Evolutionary conservation across 2,329 filamentous ascomycete genomes (phyloP).

Genomic region (Dactylellina parvicollis): DNA sequence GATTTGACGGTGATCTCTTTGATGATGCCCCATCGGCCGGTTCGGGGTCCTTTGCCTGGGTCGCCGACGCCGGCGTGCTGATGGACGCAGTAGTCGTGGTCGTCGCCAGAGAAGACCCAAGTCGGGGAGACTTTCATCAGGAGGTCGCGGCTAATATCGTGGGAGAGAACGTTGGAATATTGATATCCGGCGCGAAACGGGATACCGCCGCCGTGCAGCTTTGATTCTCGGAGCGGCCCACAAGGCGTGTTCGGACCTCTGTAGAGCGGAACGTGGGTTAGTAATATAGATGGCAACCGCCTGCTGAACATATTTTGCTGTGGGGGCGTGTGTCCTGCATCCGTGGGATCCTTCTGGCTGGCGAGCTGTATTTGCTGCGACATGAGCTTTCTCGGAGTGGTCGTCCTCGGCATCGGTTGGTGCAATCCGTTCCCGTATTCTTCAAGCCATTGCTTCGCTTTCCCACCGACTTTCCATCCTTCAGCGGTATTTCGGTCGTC

Average conservation of each 20-base stretch:
- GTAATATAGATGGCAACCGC: slow-evolving; percentile 80
- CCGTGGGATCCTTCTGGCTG: slow-evolving; percentile 63
- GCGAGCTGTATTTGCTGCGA: slow-evolving; percentile 61
- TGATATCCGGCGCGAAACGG: slow-evolving; percentile 83
- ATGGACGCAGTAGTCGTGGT: slow-evolving; percentile 97
- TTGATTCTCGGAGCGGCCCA: slow-evolving; percentile 77
- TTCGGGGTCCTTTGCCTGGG: slow-evolving; percentile 64
- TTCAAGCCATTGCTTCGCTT: slow-evolving; percentile 67
- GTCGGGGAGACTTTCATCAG: slow-evolving; percentile 80
- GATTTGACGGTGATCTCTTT: slow-evolving; percentile 94
- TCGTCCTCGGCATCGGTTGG: slow-evolving; percentile 60
- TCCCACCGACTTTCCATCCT: slow-evolving; percentile 70
- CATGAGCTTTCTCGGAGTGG: slow-evolving; percentile 59
- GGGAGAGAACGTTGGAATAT: slow-evolving; percentile 91
- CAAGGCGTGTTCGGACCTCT: slow-evolving; percentile 84
- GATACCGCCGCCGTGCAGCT: slow-evolving; percentile 71
- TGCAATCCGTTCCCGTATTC: slow-evolving; percentile 71
- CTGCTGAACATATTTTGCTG: slow-evolving; percentile 62
- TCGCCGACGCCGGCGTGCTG: slow-evolving; percentile 76
- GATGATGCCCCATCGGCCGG: slow-evolving; percentile 60
- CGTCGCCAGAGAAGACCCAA: slow-evolving; percentile 92
- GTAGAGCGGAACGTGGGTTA: slow-evolving; percentile 91
- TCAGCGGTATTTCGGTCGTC: slow-evolving; percentile 76
- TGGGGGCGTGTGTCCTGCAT: slow-evolving; percentile 59
- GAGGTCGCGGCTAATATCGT: slow-evolving; percentile 78